Evolutionary conservation across 257 asterid species (phyloP).

Genomic region (Nemophila menziesii): DNA sequence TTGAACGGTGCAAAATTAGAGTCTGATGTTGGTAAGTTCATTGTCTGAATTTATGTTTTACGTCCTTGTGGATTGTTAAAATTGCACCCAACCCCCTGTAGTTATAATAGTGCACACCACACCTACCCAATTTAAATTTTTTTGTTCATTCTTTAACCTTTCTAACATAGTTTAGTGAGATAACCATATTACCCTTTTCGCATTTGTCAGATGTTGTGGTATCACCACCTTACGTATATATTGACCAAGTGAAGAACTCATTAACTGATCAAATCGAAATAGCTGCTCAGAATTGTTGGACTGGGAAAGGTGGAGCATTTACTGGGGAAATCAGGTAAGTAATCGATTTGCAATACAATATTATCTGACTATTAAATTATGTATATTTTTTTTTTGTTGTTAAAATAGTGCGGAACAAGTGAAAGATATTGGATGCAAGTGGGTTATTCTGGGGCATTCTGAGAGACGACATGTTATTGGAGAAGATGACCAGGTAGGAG

Average conservation of each 20-base stretch:
- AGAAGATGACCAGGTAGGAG: constrained; percentile 76
- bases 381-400: neutral
- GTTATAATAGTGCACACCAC: no score
- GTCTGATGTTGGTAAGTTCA: constrained; percentile 74
- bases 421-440: constrained; percentile 85
- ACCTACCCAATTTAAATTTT: no score
- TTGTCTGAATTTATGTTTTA: constrained; percentile 2
- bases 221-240: constrained; percentile 90
- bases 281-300: constrained; percentile 96
- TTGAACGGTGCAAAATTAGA: constrained; percentile 68
- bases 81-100: no score
- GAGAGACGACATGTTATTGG: constrained; percentile 87
- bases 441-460: constrained; percentile 98
- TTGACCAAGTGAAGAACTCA: constrained; percentile 81
- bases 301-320: constrained; percentile 97
- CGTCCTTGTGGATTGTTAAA: no score
- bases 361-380: neutral
- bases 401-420: constrained; percentile 93
- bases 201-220: constrained; percentile 77
- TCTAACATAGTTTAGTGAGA: no score
- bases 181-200: constrained; percentile 13
- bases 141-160: no score
- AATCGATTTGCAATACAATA: neutral
- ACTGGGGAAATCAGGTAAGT: constrained; percentile 94
- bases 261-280: constrained; percentile 60